Evolutionary conservation across 495 filamentous ascomycete genomes (phyloP), one percentile per base, ranked within the genome.

Genomic region (Talaromyces stipitatus): DNA sequence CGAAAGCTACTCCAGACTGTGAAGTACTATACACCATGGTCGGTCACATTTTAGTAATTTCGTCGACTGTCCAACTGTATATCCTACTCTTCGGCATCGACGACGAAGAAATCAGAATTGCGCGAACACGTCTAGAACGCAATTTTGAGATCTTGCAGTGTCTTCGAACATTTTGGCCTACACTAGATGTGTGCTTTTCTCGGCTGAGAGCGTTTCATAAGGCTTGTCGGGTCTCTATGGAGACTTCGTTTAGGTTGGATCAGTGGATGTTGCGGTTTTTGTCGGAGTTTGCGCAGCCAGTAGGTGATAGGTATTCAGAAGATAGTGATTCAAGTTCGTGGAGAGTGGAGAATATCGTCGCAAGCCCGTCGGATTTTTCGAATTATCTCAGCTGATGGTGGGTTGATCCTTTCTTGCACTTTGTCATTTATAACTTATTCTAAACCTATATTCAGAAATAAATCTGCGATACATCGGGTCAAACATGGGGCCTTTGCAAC

Each of bases 211-310:
- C 62, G 4, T 76, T 76, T 50, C 73, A 76, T 53, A 61, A 67
- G 12, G 66, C 67, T 10, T 76, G 73, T 56, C 60, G 62, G 54
- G 54, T 55, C 18, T 65, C 59, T 11, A 62, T 64, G 50, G 66
- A 64, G 52, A 65, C 63, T 4, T 64, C 57, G 23, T 72, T 73
- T 53, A 57, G 63, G 24, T 54, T 76, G 57, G 73, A 76, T 66
- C 57, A 55, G 46, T 76, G 73, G 73, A 76, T 75, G 71, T 61
- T 72, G 16, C 64, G 63, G 22, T 75, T 72, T 50, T 51, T 74
- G 48, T 55, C 59, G 6, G 71, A 71, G 60, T 68, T 69, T 64
- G 69, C n/a, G n/a, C n/a, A n/a, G n/a, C n/a, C n/a, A n/a, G n/a
- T n/a, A n/a, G n/a, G n/a, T n/a, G n/a, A n/a, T n/a, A n/a, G n/a